Evolutionary conservation across 202 grass and related monocot species (phyloP), one percentile per base, ranked within the genome.

Genomic region (Sporobolus alterniflorus): DNA sequence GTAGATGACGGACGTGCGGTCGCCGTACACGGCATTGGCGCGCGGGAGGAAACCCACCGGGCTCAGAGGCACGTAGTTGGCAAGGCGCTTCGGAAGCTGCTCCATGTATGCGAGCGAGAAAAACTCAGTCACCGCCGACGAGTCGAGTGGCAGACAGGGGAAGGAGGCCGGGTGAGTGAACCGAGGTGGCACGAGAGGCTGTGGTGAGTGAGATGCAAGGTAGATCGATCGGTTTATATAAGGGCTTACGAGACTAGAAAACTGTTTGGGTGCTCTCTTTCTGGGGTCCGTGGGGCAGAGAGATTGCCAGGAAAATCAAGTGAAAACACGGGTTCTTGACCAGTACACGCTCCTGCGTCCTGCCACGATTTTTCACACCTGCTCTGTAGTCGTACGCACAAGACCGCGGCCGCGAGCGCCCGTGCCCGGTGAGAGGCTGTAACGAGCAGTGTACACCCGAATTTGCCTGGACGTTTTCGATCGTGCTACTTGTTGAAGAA

Each of bases 1-100:
- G 82, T 90, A 94, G 54, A 97, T 22, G 52, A 97, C 20, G 11
- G 94, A 97, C 9, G 75, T 25, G 59, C 86, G 94, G 46, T 90
- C 89, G 83, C 84, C 84, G 86, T 94, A 97, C 34, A 91, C 94
- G 76, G 56, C 78, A 68, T 90, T 84, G 41, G 94, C 91, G 3
- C 94, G 78, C 4, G 90, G 71, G 12, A 97, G 67, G 87, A 97
- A 97, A 1, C 57, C 71, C 9, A 97, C 29, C 6, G 94, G 94
- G 80, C 76, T 89, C 0, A 97, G 89, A 0, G 94, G 91, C 24
- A 84, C 91, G 67, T 88, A 88, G 86, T 97, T 97, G 1, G 94
- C 89, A 0, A 77, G 25, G 41, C 82, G 82, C 76, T 89, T 94
- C 3, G 29, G 76, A 8, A 94, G 83, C 49, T 87, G 68, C 14